phyloP scores from a whole-genome alignment of 306 rosid species.

The Gastrolobium bilobum region DNA sequence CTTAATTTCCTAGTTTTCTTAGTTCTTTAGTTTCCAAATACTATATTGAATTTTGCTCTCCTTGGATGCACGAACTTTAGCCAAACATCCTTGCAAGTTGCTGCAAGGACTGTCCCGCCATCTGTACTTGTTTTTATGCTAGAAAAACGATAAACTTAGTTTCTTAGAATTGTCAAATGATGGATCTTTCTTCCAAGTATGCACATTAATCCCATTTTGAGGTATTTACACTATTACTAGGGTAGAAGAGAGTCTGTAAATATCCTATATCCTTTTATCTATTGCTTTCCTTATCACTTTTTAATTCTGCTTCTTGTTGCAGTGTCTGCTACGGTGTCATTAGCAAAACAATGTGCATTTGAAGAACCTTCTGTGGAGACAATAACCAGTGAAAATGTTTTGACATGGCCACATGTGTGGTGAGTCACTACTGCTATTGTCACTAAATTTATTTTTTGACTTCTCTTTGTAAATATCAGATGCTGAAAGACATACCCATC shows the following conservation, averaged over 20 bases:
- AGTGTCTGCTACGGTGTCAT: conserved; percentile 85
- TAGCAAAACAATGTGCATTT: conserved; percentile 87
- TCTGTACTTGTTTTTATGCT: not conserved
- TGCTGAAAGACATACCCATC: no score
- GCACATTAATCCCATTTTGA: not conserved
- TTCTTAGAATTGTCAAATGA: not conserved
- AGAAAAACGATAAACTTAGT: not conserved
- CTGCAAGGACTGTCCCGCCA: not conserved
- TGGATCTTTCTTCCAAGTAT: not conserved
- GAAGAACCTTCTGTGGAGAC: conserved; percentile 87
- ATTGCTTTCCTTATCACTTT: not conserved
- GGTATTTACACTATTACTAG: not conserved
- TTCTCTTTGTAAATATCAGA: no score
- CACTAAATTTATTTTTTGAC: not conserved
- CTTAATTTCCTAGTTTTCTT: no score
- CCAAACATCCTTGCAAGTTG: not conserved
- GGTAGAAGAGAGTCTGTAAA: not conserved
- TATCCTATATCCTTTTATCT: not conserved
- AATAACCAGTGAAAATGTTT: conserved; percentile 76
- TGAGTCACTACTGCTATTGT: conserved; percentile 51
- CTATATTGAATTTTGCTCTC: not conserved
- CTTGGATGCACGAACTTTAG: not conserved
- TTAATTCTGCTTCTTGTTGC: conserved; percentile 37
- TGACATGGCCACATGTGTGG: conserved; percentile 89
- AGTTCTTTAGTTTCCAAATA: no score